These are phyloP conservation scores for Zygosaccharomyces pseudobailii DNA, from an alignment of 1,139 yeast genomes.

Conservation along the genomic window DNA sequence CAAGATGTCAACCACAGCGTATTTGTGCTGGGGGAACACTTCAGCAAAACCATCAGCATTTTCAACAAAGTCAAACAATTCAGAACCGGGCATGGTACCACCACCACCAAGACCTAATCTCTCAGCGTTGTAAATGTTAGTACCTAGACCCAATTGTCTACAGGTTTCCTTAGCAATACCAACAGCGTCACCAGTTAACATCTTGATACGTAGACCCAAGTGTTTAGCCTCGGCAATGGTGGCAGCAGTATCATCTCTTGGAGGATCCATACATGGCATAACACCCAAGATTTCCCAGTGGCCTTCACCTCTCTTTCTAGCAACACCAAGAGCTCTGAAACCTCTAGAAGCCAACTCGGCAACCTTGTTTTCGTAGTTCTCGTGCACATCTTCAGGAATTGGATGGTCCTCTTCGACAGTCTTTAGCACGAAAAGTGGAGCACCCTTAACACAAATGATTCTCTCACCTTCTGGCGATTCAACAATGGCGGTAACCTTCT, in stretches of 20 bases:
- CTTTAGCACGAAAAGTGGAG: slow-evolving; percentile 90
- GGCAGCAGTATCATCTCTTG: slow-evolving; percentile 97
- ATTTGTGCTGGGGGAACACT: slow-evolving; percentile 96
- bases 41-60: slow-evolving; percentile 97
- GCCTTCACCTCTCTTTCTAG: slow-evolving; percentile 98
- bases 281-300: slow-evolving; percentile 98
- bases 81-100: slow-evolving; percentile 95
- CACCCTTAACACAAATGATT: slow-evolving; percentile 96
- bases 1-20: slow-evolving; percentile 84
- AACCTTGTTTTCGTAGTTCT: slow-evolving; percentile 93
- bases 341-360: slow-evolving; percentile 98
- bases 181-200: slow-evolving; percentile 99
- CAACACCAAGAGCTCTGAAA: slow-evolving; percentile 98
- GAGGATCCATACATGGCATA: slow-evolving; percentile 99
- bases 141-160: slow-evolving; percentile 95
- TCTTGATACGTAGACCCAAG: slow-evolving; percentile 93
- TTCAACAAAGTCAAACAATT: slow-evolving; percentile 92
- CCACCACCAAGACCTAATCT: slow-evolving; percentile 95
- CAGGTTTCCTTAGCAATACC: slow-evolving; percentile 98
- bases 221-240: slow-evolving; percentile 91
- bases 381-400: slow-evolving; percentile 92
- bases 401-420: slow-evolving; percentile 97
- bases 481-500: slow-evolving; percentile 92
- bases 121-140: slow-evolving; percentile 96
- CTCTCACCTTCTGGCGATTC: slow-evolving; percentile 96